These are phyloP conservation scores for Rhodomyrtus tomentosa DNA, from an alignment of 345 rosid species.

Conservation along the genomic window DNA sequence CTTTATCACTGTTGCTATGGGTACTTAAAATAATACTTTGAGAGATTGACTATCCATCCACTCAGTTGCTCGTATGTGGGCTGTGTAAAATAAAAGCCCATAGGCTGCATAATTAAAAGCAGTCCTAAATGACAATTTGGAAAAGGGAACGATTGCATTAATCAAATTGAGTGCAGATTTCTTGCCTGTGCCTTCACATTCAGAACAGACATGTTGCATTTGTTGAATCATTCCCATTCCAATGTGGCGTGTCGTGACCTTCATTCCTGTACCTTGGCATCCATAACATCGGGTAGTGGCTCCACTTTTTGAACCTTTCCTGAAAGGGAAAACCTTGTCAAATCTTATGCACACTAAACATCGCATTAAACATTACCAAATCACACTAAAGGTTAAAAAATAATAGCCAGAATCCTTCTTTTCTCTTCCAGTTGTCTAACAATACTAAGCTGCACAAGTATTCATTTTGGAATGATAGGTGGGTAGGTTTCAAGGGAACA, in stretches of 20 bases:
- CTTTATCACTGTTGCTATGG: background rate
- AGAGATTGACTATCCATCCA: background rate
- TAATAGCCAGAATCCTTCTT: background rate
- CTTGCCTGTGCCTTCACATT: slow-evolving; percentile 31
- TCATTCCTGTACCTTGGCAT: slow-evolving; percentile 54
- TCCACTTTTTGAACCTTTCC: slow-evolving; percentile 55
- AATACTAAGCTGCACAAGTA: background rate
- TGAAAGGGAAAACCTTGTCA: slow-evolving; percentile 2
- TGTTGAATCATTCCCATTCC: slow-evolving; percentile 46
- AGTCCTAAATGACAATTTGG: background rate
- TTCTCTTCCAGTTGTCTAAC: background rate
- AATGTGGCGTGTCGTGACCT: slow-evolving; percentile 31
- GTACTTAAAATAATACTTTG: background rate
- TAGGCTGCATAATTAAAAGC: background rate
- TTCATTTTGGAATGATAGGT: background rate
- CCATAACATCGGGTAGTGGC: slow-evolving; percentile 30
- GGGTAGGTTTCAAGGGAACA: background rate
- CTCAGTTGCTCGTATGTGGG: background rate
- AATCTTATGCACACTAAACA: background rate
- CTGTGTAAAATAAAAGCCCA: background rate
- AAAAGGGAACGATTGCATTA: background rate
- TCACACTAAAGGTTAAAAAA: background rate
- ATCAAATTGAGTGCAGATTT: background rate
- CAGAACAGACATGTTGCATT: slow-evolving; percentile 50
- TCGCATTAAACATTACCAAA: background rate